phyloP scores from a whole-genome alignment of 1,284 basidiomycete species.

The Boletus sp. region DNA sequence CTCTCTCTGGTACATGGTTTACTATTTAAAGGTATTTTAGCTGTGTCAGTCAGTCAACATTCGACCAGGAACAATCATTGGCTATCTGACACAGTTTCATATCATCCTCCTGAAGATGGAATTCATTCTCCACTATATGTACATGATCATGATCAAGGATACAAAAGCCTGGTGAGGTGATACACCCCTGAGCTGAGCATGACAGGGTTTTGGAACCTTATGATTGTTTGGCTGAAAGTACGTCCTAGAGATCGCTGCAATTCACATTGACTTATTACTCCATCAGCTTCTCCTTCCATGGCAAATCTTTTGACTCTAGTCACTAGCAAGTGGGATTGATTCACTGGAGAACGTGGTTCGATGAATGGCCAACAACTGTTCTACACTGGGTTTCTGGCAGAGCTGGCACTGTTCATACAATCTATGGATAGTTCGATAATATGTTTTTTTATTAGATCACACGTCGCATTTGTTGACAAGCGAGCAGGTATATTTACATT shows the following conservation, averaged over 20 bases:
- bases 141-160: slow-evolving; percentile 97
- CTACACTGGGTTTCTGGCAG: slow-evolving; percentile 92
- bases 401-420: slow-evolving; percentile 98
- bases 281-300: slow-evolving; percentile 90
- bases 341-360: slow-evolving; percentile 99
- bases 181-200: slow-evolving; percentile 83
- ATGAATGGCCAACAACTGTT: slow-evolving; percentile 99
- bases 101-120: slow-evolving; percentile 78
- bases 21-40: slow-evolving; percentile 40
- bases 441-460: slow-evolving; percentile 18
- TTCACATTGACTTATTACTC: background rate
- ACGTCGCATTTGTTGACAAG: slow-evolving; percentile 3
- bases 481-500: slow-evolving; percentile 87
- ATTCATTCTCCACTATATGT: slow-evolving; percentile 91
- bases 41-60: slow-evolving; percentile 55
- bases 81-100: slow-evolving; percentile 78
- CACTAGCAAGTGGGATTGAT: slow-evolving; percentile 87
- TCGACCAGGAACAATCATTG: slow-evolving; percentile 40
- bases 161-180: slow-evolving; percentile 74
- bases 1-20: background rate
- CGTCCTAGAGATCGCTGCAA: slow-evolving; percentile 17
- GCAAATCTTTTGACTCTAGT: slow-evolving; percentile 98
- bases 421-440: slow-evolving; percentile 89
- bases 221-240: slow-evolving; percentile 97
- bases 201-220: slow-evolving; percentile 98